Percentiles rank a stretch among this genome's conserved stretches.
Evolutionary conservation across 2,329 filamentous ascomycete genomes (phyloP).

Genomic region (Massarina eburnea): DNA sequence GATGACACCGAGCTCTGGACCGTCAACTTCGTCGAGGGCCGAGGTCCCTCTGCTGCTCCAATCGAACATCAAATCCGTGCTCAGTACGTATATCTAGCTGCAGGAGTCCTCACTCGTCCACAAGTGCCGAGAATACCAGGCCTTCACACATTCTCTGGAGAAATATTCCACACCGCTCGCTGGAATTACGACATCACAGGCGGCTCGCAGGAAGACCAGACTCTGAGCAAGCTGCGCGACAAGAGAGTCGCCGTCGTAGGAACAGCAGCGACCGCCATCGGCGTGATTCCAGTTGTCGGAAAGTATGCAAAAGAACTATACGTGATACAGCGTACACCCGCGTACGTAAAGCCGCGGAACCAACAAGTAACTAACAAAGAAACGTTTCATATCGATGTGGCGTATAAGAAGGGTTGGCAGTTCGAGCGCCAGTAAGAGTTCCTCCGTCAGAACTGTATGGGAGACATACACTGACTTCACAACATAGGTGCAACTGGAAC

Average conservation of each 20-base stretch:
- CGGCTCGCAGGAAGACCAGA: slow-evolving; percentile 32
- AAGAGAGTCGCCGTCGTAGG: slow-evolving; percentile 17
- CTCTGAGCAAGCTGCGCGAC: slow-evolving; percentile 26
- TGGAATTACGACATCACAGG: slow-evolving; percentile 50
- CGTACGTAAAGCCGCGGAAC: slow-evolving; percentile 37
- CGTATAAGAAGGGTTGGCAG: neutral
- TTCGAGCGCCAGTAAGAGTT: neutral
- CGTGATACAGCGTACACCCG: slow-evolving; percentile 49
- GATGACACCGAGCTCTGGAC: slow-evolving; percentile 20
- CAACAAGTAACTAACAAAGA: slow-evolving; percentile 46
- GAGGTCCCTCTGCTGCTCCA: neutral
- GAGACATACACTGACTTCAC: no score
- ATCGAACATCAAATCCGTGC: slow-evolving; percentile 12
- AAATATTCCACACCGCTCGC: slow-evolving; percentile 48
- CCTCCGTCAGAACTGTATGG: no score
- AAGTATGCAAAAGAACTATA: slow-evolving; percentile 39
- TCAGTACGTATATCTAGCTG: slow-evolving; percentile 39
- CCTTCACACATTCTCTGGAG: slow-evolving; percentile 39
- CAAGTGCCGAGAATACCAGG: slow-evolving; percentile 46
- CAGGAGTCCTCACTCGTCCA: slow-evolving; percentile 45
- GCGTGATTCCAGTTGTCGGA: slow-evolving; percentile 45
- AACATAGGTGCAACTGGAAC: neutral
- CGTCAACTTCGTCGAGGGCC: slow-evolving; percentile 21
- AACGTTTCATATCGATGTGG: slow-evolving; percentile 4
- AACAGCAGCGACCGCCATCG: slow-evolving; percentile 48